Base-by-base conservation (phyloP, 2,329 filamentous ascomycete genomes). In the Ramichloridium luteum region DNA sequence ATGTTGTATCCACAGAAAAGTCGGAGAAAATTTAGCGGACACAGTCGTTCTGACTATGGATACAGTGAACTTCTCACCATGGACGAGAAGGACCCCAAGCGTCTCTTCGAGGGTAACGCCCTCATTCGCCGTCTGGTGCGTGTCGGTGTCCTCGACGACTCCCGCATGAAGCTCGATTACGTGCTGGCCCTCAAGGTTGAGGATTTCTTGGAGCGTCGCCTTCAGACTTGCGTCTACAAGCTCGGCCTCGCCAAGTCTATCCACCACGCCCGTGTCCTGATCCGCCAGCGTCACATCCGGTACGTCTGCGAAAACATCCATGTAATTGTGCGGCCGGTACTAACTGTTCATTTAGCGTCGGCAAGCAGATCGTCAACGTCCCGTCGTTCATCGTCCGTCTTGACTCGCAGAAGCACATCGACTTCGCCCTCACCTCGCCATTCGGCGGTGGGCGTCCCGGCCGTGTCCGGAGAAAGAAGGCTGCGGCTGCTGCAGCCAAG, bases 161-260 rank as follows among this genome's bases (percentile, higher is more conserved):
- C 86, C 64, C 90, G 90, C 77, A 98, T 98, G 90, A 98, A 94
- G 82, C 90, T 98, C 76, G 90, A 98, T 94, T 54, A 98, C 80
- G 90, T 98, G 62, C 73, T 98, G 62, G 90, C 90, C 70, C 80
- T 98, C 43, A 93, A 93, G 77, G 81, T 92, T 58, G 90, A 98
- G 71, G 90, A 98, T 70, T 98, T 98, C 80, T 77, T 98, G 70
- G 90, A 98, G 81, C 88, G 90, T 59, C 86, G 90, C 68, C 86
- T 96, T 53, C 88, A 98, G 80, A 98, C 90, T 57, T 93, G 88
- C 60, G 90, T 98, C 66, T 96, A 93, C 81, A 96, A 98, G 82
- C 86, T 98, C 57, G 90, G 90, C 59, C 84, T 98, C 46, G 90
- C 90, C 72, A 98, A 98, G 83, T 93, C 86, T 45, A 96, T 98